Evolutionary conservation across 805 yeast species (phyloP).

Genomic region (Helenozyma baotianmanensis): DNA sequence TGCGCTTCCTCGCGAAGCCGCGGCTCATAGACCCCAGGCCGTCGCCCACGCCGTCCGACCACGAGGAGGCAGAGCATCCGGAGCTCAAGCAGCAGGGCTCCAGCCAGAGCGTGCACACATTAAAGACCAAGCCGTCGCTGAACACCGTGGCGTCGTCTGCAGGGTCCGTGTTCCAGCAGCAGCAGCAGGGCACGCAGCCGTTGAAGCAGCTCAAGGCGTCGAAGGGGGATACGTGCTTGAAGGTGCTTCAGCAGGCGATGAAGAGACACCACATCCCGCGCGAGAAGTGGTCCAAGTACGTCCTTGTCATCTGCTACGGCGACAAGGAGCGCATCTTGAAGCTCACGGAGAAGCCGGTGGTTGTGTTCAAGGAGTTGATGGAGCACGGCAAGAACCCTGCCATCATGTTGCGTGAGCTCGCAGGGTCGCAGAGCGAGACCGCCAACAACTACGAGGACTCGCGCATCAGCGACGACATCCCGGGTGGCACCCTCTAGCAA

Average conservation of each 20-base stretch:
- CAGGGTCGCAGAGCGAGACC: slow-evolving; percentile 22
- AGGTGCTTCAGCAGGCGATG: slow-evolving; percentile 84
- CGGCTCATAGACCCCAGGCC: slow-evolving; percentile 12
- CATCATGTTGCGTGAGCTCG: slow-evolving; percentile 84
- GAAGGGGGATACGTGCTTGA: slow-evolving; percentile 86
- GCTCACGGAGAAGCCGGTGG: slow-evolving; percentile 83
- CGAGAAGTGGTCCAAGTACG: slow-evolving; percentile 85
- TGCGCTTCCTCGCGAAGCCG: slow-evolving; percentile 11
- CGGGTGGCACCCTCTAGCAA: slow-evolving; percentile 37
- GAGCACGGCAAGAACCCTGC: slow-evolving; percentile 86
- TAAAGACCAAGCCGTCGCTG: slow-evolving; percentile 9
- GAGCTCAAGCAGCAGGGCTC: slow-evolving; percentile 2
- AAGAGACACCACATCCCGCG: slow-evolving; percentile 72
- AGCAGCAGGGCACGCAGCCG: slow-evolving; percentile 40
- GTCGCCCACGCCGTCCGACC: slow-evolving; percentile 4
- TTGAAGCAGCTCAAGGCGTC: slow-evolving; percentile 80
- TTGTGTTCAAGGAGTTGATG: slow-evolving; percentile 76
- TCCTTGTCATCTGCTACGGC: slow-evolving; percentile 83
- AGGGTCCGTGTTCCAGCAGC: neutral
- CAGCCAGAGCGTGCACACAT: slow-evolving; percentile 1
- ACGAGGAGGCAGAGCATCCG: slow-evolving; percentile 3
- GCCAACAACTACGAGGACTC: slow-evolving; percentile 29
- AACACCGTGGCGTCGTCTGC: slow-evolving; percentile 6
- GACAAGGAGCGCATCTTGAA: slow-evolving; percentile 83
- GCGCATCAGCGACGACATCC: slow-evolving; percentile 40